Percentiles rank a stretch among this genome's conserved stretches.
Conservation (phyloP, 768 basidiomycete species). For the Gloeophyllum trabeum region DNA sequence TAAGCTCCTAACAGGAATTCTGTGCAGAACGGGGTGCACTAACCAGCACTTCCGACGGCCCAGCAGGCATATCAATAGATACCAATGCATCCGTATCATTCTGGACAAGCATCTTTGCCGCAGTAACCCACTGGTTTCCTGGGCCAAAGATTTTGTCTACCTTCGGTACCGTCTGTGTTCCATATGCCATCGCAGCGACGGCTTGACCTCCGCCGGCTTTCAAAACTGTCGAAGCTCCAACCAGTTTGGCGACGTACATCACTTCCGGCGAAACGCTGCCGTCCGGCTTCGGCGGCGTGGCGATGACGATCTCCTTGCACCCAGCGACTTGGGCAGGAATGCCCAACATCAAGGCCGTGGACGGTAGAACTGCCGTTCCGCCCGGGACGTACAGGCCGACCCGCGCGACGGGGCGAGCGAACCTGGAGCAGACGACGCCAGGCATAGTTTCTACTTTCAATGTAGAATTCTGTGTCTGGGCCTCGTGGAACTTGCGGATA, state of each 20-base stretch:
- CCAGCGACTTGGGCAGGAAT: constrained; percentile 97
- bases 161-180: constrained; percentile 90
- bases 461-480: constrained; percentile 61
- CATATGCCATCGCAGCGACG: constrained; percentile 92
- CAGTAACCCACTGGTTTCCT: constrained; percentile 99
- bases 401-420: constrained; percentile 88
- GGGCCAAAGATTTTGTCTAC: constrained; percentile 99
- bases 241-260: constrained; percentile 87
- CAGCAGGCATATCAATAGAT: constrained; percentile 98
- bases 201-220: constrained; percentile 97
- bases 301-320: constrained; percentile 84
- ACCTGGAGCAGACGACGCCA: constrained; percentile 91
- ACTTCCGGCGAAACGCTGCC: constrained; percentile 95
- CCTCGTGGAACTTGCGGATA: constrained; percentile 84
- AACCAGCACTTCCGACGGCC: constrained; percentile 94
- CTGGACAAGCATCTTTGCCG: constrained; percentile 98
- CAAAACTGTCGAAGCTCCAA: constrained; percentile 83
- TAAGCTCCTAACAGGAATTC: not conserved
- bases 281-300: constrained; percentile 91
- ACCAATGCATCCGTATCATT: constrained; percentile 96
- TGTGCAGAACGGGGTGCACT: constrained; percentile 19
- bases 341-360: constrained; percentile 96
- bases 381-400: constrained; percentile 97
- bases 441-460: constrained; percentile 95
- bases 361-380: constrained; percentile 92